A percentile compares a stretch with the other conserved stretches of the same genome.
phyloP scores from a whole-genome alignment of 768 basidiomycete genomes.

The Leccinum imitatum region DNA sequence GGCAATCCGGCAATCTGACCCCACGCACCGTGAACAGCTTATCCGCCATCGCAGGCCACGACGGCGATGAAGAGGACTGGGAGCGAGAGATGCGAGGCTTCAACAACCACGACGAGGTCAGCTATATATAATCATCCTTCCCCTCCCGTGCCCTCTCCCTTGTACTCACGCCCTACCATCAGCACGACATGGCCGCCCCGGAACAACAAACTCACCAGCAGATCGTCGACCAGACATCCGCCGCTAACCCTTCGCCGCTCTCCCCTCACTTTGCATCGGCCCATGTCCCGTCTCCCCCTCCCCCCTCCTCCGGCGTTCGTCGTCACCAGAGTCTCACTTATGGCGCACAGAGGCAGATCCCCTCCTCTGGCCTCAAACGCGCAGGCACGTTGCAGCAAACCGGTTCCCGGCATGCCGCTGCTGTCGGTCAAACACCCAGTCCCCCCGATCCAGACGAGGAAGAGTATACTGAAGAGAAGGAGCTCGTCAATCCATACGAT shows the following conservation, averaged over 20 bases:
- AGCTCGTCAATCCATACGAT: conserved; percentile 40
- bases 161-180: conserved; percentile 16
- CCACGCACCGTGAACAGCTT: conserved; percentile 80
- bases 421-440: conserved; percentile 40
- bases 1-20: conserved; percentile 58
- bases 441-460: conserved; percentile 54
- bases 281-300: conserved; percentile 67
- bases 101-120: conserved; percentile 67
- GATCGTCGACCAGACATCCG: conserved; percentile 46
- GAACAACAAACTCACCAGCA: conserved; percentile 44
- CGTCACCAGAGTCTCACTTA: conserved; percentile 80
- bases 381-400: conserved; percentile 65
- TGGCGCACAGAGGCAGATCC: conserved; percentile 56
- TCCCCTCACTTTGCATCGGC: conserved; percentile 58
- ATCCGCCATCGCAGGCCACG: conserved; percentile 80
- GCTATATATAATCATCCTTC: conserved; percentile 14
- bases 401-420: conserved; percentile 36
- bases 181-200: conserved; percentile 25
- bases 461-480: conserved; percentile 49
- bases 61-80: conserved; percentile 90
- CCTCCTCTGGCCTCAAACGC: conserved; percentile 59
- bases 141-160: conserved; percentile 1
- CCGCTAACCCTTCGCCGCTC: conserved; percentile 49
- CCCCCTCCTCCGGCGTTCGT: conserved; percentile 68
- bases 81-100: conserved; percentile 61